Percentiles rank a stretch among this genome's conserved stretches.
phyloP scores from a whole-genome alignment of 2,329 filamentous ascomycete species.

The Colletotrichum somersetense region DNA sequence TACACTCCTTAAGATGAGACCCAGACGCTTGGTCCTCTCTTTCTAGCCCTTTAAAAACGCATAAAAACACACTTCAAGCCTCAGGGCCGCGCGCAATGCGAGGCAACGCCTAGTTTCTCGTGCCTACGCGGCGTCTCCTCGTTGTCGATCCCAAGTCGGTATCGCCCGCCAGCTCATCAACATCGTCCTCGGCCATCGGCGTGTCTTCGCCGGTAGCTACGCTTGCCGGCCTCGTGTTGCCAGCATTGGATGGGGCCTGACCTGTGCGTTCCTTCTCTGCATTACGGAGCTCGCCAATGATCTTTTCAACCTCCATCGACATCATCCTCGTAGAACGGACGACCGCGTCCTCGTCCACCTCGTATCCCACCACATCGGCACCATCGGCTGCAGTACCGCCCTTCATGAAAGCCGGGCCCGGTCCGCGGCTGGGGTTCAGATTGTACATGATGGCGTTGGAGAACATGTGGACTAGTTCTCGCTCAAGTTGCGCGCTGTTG shows the following conservation, averaged over 20 bases:
- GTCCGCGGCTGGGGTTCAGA: slow-evolving; percentile 79
- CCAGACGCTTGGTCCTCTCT: not conserved
- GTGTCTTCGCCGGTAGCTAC: slow-evolving; percentile 59
- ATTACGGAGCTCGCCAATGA: slow-evolving; percentile 80
- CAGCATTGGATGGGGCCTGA: slow-evolving; percentile 49
- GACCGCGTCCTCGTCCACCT: slow-evolving; percentile 84
- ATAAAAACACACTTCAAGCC: not conserved
- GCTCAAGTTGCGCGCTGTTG: slow-evolving; percentile 92
- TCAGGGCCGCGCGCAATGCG: slow-evolving; percentile 10
- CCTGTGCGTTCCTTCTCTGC: slow-evolving; percentile 71
- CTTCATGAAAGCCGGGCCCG: slow-evolving; percentile 71
- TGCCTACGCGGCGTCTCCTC: slow-evolving; percentile 54
- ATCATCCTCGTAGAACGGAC: slow-evolving; percentile 90
- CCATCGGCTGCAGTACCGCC: slow-evolving; percentile 52
- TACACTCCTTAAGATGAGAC: slow-evolving; percentile 11
- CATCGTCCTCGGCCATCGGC: slow-evolving; percentile 58
- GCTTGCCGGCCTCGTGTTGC: slow-evolving; percentile 51
- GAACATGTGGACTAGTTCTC: slow-evolving; percentile 96
- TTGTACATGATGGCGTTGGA: slow-evolving; percentile 99
- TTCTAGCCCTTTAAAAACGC: not conserved
- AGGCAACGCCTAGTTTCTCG: slow-evolving; percentile 49
- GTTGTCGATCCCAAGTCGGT: slow-evolving; percentile 50
- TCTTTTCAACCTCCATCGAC: slow-evolving; percentile 87
- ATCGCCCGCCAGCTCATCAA: slow-evolving; percentile 60
- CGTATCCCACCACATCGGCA: slow-evolving; percentile 68